phyloP scores from a whole-genome alignment of 495 filamentous ascomycete species.

The Podospora sp. region DNA sequence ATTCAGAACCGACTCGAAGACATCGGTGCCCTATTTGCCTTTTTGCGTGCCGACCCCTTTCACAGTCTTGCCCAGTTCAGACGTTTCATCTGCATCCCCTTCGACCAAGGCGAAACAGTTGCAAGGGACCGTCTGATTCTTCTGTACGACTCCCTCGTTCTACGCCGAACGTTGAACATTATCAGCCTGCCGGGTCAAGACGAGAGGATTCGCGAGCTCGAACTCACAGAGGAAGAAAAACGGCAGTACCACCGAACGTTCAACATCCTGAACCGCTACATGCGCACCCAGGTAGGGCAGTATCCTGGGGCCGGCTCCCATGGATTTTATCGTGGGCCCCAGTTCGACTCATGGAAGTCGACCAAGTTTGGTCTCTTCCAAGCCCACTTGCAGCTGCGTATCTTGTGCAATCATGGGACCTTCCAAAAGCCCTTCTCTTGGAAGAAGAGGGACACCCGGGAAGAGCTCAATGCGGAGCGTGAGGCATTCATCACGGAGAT shows the following conservation, averaged over 20 bases:
- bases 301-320: slow-evolving; percentile 22
- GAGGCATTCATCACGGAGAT: slow-evolving; percentile 28
- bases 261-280: slow-evolving; percentile 35
- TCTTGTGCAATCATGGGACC: slow-evolving; percentile 54
- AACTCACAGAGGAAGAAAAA: slow-evolving; percentile 35
- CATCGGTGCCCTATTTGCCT: slow-evolving; percentile 48
- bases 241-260: slow-evolving; percentile 38
- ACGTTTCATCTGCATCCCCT: slow-evolving; percentile 30
- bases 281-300: slow-evolving; percentile 35
- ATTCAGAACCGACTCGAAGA: slow-evolving; percentile 57
- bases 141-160: slow-evolving; percentile 42
- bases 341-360: slow-evolving; percentile 11
- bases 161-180: slow-evolving; percentile 42
- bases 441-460: slow-evolving; percentile 32
- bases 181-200: slow-evolving; percentile 42
- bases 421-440: slow-evolving; percentile 44
- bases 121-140: slow-evolving; percentile 36
- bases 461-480: slow-evolving; percentile 19
- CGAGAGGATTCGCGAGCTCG: slow-evolving; percentile 22
- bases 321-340: background rate
- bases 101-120: slow-evolving; percentile 29
- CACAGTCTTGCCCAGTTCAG: slow-evolving; percentile 37
- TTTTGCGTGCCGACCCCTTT: slow-evolving; percentile 44
- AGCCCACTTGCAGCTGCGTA: slow-evolving; percentile 45
- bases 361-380: slow-evolving; percentile 40